These are phyloP conservation scores for Globisporangium perplexum DNA, from an alignment of 352 stramenopile genomes.

Conservation along the genomic window DNA sequence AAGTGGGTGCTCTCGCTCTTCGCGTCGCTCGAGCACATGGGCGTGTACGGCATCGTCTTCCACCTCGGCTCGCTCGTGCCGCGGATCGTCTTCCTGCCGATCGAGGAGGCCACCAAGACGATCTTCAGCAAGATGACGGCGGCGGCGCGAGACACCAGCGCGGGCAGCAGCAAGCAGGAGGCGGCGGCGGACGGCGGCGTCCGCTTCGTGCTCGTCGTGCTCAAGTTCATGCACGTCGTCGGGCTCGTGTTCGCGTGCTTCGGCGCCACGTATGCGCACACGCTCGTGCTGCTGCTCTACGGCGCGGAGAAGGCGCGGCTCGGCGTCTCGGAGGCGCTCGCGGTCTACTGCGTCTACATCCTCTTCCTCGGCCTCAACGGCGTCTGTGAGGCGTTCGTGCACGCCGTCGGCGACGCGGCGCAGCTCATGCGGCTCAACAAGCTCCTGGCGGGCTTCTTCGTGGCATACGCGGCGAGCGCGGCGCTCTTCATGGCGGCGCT, in stretches of 20 bases:
- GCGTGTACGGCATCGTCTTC: slow-evolving; percentile 94
- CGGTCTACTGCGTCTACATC: slow-evolving; percentile 93
- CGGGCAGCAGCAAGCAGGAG: slow-evolving; percentile 6
- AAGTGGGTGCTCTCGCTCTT: slow-evolving; percentile 92
- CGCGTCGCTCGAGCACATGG: slow-evolving; percentile 91
- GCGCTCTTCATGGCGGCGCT: slow-evolving; percentile 62
- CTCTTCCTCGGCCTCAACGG: slow-evolving; percentile 94
- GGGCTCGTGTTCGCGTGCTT: slow-evolving; percentile 85
- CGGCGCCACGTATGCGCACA: slow-evolving; percentile 74
- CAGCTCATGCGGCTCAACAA: slow-evolving; percentile 81
- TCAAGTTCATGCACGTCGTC: slow-evolving; percentile 83
- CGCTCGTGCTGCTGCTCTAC: slow-evolving; percentile 76
- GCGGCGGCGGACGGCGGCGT: slow-evolving; percentile 28
- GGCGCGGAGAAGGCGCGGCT: slow-evolving; percentile 59
- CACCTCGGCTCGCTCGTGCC: slow-evolving; percentile 94
- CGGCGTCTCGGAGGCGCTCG: slow-evolving; percentile 48
- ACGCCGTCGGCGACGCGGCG: slow-evolving; percentile 69
- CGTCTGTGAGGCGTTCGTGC: slow-evolving; percentile 95
- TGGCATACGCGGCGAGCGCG: slow-evolving; percentile 55
- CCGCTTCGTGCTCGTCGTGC: slow-evolving; percentile 58
- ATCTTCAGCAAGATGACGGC: slow-evolving; percentile 91
- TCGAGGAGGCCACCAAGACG: slow-evolving; percentile 95
- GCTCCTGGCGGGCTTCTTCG: slow-evolving; percentile 76
- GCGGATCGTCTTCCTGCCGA: slow-evolving; percentile 93
- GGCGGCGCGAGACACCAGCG: slow-evolving; percentile 19